phyloP scores from a whole-genome alignment of 495 filamentous ascomycete species.

The Podospora pseudopauciseta region DNA sequence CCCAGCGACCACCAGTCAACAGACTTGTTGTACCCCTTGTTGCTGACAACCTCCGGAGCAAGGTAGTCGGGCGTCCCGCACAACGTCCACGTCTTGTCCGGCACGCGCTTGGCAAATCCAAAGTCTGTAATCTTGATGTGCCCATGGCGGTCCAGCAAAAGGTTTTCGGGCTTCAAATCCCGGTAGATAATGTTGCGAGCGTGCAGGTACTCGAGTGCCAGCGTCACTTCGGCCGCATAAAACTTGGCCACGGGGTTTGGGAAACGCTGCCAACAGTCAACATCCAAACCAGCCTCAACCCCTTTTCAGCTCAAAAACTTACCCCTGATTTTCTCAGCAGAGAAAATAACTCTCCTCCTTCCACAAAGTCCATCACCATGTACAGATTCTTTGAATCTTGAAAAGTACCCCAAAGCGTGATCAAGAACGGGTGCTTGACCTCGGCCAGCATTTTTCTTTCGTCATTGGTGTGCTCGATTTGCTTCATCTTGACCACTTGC shows the following conservation, averaged over 20 bases:
- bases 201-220: constrained; percentile 96
- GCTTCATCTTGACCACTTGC: constrained; percentile 99
- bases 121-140: constrained; percentile 99
- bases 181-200: constrained; percentile 93
- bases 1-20: constrained; percentile 97
- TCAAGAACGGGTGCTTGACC: constrained; percentile 94
- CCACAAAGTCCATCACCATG: constrained; percentile 99
- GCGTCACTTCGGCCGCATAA: constrained; percentile 94
- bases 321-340: constrained; percentile 94
- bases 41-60: constrained; percentile 92
- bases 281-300: constrained; percentile 3
- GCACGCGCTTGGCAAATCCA: constrained; percentile 96
- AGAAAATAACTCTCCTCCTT: constrained; percentile 96
- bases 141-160: constrained; percentile 91
- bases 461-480: constrained; percentile 98
- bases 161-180: constrained; percentile 94
- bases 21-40: constrained; percentile 98
- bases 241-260: constrained; percentile 99
- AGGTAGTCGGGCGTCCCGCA: constrained; percentile 99
- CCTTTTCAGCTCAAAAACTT: constrained; percentile 30
- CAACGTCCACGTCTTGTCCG: constrained; percentile 98
- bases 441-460: constrained; percentile 91
- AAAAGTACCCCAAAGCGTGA: constrained; percentile 97
- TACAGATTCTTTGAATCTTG: constrained; percentile 93
- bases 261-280: constrained; percentile 66